Evolutionary conservation across 352 stramenopile species (phyloP).

Genomic region (Phytophthora sp.): DNA sequence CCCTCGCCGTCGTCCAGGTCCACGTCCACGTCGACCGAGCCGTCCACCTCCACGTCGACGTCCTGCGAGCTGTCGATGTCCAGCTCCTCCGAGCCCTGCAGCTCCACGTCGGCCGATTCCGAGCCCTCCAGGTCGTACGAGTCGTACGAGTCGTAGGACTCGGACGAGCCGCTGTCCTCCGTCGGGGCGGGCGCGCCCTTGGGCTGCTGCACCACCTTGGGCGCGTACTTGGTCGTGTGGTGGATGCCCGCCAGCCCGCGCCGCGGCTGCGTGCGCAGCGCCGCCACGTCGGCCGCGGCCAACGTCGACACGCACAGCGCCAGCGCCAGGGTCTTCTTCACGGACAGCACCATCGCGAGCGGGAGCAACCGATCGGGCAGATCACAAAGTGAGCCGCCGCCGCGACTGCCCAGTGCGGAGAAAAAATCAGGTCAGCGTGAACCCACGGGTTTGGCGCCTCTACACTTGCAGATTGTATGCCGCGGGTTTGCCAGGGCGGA

Average conservation of each 20-base stretch:
- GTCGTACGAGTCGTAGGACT: slow-evolving; percentile 33
- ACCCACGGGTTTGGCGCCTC: slow-evolving; percentile 21
- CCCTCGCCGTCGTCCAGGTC: slow-evolving; percentile 29
- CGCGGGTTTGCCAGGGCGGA: slow-evolving; percentile 9
- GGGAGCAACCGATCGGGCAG: slow-evolving; percentile 24
- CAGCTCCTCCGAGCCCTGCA: slow-evolving; percentile 22
- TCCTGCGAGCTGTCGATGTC: slow-evolving; percentile 32
- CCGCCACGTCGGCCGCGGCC: slow-evolving; percentile 22
- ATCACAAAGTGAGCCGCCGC: slow-evolving; percentile 18
- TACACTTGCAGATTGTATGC: slow-evolving; percentile 9
- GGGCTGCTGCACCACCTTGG: slow-evolving; percentile 32
- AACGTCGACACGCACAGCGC: slow-evolving; percentile 37
- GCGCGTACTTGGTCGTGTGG: slow-evolving; percentile 39
- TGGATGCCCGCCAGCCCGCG: slow-evolving; percentile 31
- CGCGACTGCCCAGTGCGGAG: neutral
- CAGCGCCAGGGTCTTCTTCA: slow-evolving; percentile 43
- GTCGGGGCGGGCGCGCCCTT: slow-evolving; percentile 12
- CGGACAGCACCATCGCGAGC: slow-evolving; percentile 39
- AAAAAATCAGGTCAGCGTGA: slow-evolving; percentile 30
- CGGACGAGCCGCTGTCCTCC: slow-evolving; percentile 13
- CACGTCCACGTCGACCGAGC: slow-evolving; percentile 31
- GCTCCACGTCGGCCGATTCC: slow-evolving; percentile 23
- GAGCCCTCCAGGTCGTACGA: slow-evolving; percentile 24
- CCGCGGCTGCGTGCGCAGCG: slow-evolving; percentile 30
- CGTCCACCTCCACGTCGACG: slow-evolving; percentile 26